Conservation (phyloP, 1,139 yeast genomes). For the Wickerhamiella pararugosa region DNA sequence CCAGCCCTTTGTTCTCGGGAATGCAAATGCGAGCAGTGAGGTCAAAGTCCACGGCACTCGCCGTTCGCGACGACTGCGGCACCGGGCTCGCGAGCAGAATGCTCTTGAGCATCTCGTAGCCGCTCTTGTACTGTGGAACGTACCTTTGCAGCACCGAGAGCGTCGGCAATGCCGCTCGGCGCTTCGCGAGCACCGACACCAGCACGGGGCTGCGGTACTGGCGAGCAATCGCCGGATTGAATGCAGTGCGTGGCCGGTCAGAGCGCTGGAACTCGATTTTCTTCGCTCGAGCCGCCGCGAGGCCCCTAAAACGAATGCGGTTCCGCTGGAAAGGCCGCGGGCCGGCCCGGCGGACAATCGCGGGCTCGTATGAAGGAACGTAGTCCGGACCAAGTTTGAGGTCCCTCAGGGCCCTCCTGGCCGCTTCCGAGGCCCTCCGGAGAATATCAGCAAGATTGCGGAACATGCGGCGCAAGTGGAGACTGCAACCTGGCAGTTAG, state of each 20-base stretch:
- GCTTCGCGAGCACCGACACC: too few relatives aligned
- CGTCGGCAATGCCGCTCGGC: too few relatives aligned
- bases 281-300: too few relatives aligned
- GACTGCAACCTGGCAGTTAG: too few relatives aligned
- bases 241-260: too few relatives aligned
- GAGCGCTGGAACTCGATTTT: too few relatives aligned
- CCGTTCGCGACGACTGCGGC: constrained; percentile 7
- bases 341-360: constrained; percentile 1
- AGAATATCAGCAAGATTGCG: constrained; percentile 3
- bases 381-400: not conserved
- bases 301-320: too few relatives aligned
- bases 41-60: constrained; percentile 22
- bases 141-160: too few relatives aligned
- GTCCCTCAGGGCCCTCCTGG: constrained; percentile 2
- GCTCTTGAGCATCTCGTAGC: too few relatives aligned
- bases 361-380: constrained; percentile 2
- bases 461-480: not conserved
- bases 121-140: too few relatives aligned
- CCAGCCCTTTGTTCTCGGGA: constrained; percentile 18
- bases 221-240: too few relatives aligned
- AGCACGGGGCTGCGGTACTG: too few relatives aligned
- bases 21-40: constrained; percentile 21
- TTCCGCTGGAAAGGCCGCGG: not conserved
- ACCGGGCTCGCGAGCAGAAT: not conserved
- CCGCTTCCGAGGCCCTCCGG: constrained; percentile 5